phyloP scores from a whole-genome alignment of 2,329 filamentous ascomycete genomes.

The Exophiala phaeomuriformis region DNA sequence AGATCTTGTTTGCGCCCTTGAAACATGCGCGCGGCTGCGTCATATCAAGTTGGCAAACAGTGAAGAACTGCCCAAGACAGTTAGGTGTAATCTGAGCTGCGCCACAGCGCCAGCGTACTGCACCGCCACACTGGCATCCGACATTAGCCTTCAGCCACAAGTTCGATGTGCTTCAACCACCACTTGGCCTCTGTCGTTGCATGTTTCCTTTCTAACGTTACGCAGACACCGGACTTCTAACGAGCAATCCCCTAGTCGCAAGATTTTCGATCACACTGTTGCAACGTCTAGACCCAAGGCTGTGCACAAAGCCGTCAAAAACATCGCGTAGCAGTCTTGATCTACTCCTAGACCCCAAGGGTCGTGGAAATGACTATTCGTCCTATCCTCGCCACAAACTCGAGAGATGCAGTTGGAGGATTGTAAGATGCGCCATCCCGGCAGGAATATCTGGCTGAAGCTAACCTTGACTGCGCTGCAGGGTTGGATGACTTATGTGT shows the following conservation, averaged over 20 bases:
- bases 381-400: slow-evolving; percentile 36
- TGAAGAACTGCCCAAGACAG: neutral
- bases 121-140: neutral
- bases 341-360: slow-evolving; percentile 3
- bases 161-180: neutral
- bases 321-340: neutral
- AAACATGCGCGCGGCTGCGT: slow-evolving; percentile 14
- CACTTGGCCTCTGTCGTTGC: neutral
- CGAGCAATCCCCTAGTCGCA: too few relatives aligned
- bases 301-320: slow-evolving; percentile 5
- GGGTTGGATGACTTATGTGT: slow-evolving; percentile 97
- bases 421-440: slow-evolving; percentile 48
- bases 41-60: neutral
- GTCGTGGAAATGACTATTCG: slow-evolving; percentile 53
- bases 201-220: neutral
- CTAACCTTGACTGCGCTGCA: slow-evolving; percentile 33
- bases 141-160: slow-evolving; percentile 6
- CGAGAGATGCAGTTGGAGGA: slow-evolving; percentile 82
- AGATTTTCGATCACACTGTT: neutral
- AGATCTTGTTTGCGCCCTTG: slow-evolving; percentile 14
- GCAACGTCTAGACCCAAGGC: slow-evolving; percentile 11
- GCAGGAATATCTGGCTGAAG: neutral
- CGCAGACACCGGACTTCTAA: too few relatives aligned
- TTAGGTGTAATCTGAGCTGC: neutral
- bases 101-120: neutral